Percentiles rank a stretch among this genome's conserved stretches.
phyloP scores from a whole-genome alignment of 768 basidiomycete genomes.

The Suillus spraguei region DNA sequence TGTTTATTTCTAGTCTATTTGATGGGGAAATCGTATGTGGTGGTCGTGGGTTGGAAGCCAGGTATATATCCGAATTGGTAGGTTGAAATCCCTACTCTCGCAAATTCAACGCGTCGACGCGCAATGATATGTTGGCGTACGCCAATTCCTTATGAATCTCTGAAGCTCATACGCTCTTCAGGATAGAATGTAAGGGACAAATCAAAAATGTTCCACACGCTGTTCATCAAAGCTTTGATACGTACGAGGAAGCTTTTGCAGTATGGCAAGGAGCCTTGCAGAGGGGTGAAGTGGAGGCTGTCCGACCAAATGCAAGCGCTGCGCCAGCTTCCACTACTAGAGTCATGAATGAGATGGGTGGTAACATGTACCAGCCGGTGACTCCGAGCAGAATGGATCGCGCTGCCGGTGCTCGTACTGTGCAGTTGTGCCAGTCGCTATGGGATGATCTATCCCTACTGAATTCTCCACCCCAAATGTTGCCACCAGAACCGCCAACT shows the following conservation, averaged over 20 bases:
- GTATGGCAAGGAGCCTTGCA: slow-evolving; percentile 32
- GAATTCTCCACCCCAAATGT: not conserved
- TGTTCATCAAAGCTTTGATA: slow-evolving; percentile 44
- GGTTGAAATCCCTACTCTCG: slow-evolving; percentile 15
- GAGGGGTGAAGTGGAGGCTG: slow-evolving; percentile 30
- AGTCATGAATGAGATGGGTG: slow-evolving; percentile 12
- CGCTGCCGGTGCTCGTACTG: slow-evolving; percentile 6
- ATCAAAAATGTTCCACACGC: slow-evolving; percentile 46
- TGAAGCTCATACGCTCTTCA: slow-evolving; percentile 26
- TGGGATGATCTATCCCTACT: slow-evolving; percentile 12
- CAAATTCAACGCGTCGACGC: slow-evolving; percentile 16
- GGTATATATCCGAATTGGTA: slow-evolving; percentile 34
- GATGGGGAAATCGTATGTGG: slow-evolving; percentile 32
- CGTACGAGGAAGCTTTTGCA: slow-evolving; percentile 43
- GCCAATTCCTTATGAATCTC: slow-evolving; percentile 19
- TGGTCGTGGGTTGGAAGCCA: slow-evolving; percentile 28
- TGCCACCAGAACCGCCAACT: slow-evolving; percentile 30
- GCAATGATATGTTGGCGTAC: slow-evolving; percentile 30
- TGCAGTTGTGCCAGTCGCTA: slow-evolving; percentile 15
- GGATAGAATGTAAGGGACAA: slow-evolving; percentile 48
- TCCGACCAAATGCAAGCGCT: slow-evolving; percentile 14
- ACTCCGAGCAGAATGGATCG: slow-evolving; percentile 10
- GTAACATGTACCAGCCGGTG: not conserved
- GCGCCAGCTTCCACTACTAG: slow-evolving; percentile 10
- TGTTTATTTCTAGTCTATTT: not conserved